Evolutionary conservation across 305 asterid species (phyloP).

Genomic region (Striga hermonthica): DNA sequence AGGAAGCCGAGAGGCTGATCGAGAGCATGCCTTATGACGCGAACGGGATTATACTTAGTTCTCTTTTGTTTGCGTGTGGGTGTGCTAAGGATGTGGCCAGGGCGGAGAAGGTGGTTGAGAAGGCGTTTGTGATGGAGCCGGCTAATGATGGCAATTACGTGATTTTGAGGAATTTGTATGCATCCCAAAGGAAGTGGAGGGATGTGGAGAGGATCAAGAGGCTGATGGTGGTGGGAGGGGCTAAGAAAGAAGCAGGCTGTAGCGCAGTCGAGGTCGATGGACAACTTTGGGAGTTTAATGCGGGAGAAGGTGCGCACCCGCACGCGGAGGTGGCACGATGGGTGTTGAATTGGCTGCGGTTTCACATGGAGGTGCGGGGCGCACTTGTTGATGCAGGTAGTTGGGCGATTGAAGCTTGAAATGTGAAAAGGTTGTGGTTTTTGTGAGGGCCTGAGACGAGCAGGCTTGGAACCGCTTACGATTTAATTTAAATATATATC

Average conservation of each 20-base stretch:
- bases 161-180: constrained; percentile 88
- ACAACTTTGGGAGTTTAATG: constrained; percentile 58
- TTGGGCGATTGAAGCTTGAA: constrained; percentile 36
- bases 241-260: constrained; percentile 75
- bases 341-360: constrained; percentile 47
- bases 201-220: constrained; percentile 70
- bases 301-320: constrained; percentile 57
- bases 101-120: constrained; percentile 38
- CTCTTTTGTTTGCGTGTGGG: constrained; percentile 78
- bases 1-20: constrained; percentile 62
- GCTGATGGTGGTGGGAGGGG: constrained; percentile 64
- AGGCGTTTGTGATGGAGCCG: constrained; percentile 62
- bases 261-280: constrained; percentile 65
- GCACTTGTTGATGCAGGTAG: constrained; percentile 33
- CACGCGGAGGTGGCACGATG: constrained; percentile 41
- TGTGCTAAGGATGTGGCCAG: constrained; percentile 62
- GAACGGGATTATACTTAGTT: constrained; percentile 71
- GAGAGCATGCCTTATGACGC: constrained; percentile 81
- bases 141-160: constrained; percentile 72
- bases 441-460: not conserved
- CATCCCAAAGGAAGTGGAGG: constrained; percentile 77
- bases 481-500: no score
- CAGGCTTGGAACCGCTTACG: no score
- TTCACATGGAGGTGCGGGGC: constrained; percentile 54
- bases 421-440: not conserved